Percentiles rank a stretch among this genome's conserved stretches.
Evolutionary conservation across 495 filamentous ascomycete genomes (phyloP).

Genomic region (Durotheca rogersii): DNA sequence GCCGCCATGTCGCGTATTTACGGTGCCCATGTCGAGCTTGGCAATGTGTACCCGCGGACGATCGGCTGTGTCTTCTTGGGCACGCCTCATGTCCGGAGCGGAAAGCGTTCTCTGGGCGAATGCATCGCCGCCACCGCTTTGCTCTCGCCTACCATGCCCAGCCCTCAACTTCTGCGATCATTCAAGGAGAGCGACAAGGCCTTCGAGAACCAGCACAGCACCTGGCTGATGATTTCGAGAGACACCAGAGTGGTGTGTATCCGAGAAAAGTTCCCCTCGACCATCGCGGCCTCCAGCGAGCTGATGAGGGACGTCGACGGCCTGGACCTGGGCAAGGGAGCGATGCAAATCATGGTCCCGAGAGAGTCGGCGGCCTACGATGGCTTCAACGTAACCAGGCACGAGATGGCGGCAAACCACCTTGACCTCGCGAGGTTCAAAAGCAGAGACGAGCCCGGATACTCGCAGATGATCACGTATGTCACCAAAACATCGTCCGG

Average conservation of each 20-base stretch:
- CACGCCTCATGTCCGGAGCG: constrained; percentile 40
- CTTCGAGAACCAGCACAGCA: constrained; percentile 31
- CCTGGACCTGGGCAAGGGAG: constrained; percentile 29
- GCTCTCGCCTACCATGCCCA: constrained; percentile 24
- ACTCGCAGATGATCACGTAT: constrained; percentile 28
- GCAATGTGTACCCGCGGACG: constrained; percentile 36
- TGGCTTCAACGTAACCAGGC: constrained; percentile 31
- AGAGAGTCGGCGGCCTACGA: constrained; percentile 33
- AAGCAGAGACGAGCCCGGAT: constrained; percentile 31
- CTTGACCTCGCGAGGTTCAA: constrained; percentile 30
- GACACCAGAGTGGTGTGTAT: constrained; percentile 37
- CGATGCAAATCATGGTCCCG: constrained; percentile 35
- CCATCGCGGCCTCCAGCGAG: constrained; percentile 27
- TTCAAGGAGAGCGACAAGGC: constrained; percentile 25
- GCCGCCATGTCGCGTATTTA: constrained; percentile 37
- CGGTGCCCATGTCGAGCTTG: constrained; percentile 34
- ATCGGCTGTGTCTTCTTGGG: constrained; percentile 43
- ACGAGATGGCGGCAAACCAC: constrained; percentile 27
- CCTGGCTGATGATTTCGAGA: constrained; percentile 34
- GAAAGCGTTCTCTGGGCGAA: constrained; percentile 33
- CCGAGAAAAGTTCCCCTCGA: constrained; percentile 32
- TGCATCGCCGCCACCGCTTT: constrained; percentile 32
- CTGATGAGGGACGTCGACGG: constrained; percentile 20
- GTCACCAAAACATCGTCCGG: constrained; percentile 31
- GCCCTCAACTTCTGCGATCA: constrained; percentile 17